These are phyloP conservation scores for Ochromonadaceae sp. DNA, from an alignment of 352 stramenopile species.

Conservation along the genomic window DNA sequence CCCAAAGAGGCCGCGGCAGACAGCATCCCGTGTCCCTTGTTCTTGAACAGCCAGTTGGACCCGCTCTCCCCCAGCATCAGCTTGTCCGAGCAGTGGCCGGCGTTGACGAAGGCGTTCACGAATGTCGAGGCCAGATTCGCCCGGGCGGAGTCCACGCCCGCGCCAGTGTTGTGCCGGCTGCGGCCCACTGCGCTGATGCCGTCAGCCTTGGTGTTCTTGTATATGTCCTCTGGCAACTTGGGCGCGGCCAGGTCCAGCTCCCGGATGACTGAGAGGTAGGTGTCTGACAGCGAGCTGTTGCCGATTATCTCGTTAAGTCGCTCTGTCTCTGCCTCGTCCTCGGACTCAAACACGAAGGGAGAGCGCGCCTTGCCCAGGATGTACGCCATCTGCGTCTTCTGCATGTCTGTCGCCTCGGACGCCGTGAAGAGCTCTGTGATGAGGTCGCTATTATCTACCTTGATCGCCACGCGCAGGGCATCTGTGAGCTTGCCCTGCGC, in stretches of 20 bases:
- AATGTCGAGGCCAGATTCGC: constrained; percentile 97
- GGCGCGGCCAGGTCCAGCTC: constrained; percentile 80
- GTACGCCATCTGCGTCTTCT: constrained; percentile 81
- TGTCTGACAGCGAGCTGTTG: constrained; percentile 86
- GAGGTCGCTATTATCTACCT: constrained; percentile 59
- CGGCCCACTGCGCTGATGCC: constrained; percentile 38
- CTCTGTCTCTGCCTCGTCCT: constrained; percentile 77
- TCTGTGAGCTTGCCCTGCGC: constrained; percentile 81
- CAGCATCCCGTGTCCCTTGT: constrained; percentile 99
- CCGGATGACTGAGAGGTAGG: constrained; percentile 85
- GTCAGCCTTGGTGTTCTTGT: constrained; percentile 66
- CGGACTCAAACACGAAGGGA: constrained; percentile 64
- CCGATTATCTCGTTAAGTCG: constrained; percentile 81
- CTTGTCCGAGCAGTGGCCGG: constrained; percentile 92
- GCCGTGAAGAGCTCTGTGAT: constrained; percentile 32
- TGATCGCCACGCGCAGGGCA: constrained; percentile 86
- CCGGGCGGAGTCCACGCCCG: constrained; percentile 78
- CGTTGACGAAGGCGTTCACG: constrained; percentile 99
- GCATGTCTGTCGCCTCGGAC: constrained; percentile 34
- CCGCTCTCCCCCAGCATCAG: constrained; percentile 30
- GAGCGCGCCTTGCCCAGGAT: constrained; percentile 88
- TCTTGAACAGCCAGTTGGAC: constrained; percentile 98
- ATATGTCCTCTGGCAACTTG: constrained; percentile 82
- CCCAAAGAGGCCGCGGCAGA: constrained; percentile 88
- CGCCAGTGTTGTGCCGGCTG: constrained; percentile 18